Conservation (phyloP, 2,329 filamentous ascomycete genomes). For the Sclerotinia spermophila region DNA sequence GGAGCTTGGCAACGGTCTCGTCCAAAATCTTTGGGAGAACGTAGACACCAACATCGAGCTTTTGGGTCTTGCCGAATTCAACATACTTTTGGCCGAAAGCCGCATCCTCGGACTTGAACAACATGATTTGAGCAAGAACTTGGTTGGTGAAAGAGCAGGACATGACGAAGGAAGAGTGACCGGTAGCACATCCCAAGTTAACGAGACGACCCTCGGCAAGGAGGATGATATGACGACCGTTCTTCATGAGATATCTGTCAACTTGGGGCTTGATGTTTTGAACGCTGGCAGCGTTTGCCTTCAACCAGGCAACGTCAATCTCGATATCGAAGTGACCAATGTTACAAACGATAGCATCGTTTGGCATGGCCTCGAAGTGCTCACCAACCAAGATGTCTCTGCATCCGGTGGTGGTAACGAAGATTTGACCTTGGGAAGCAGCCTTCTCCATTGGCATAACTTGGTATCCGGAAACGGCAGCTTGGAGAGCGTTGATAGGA, state of each 20-base stretch:
- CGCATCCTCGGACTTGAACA: slow-evolving; percentile 89
- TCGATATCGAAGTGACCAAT: slow-evolving; percentile 99
- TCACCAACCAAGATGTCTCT: slow-evolving; percentile 89
- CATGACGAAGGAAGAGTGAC: slow-evolving; percentile 99
- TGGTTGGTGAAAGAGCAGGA: slow-evolving; percentile 99
- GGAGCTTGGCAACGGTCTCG: slow-evolving; percentile 94
- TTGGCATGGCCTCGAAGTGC: slow-evolving; percentile 94
- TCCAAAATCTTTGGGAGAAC: slow-evolving; percentile 98
- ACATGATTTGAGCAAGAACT: slow-evolving; percentile 97
- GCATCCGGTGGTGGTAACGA: slow-evolving; percentile 98
- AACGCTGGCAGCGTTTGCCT: slow-evolving; percentile 88
- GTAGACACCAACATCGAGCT: slow-evolving; percentile 90
- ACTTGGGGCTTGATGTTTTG: slow-evolving; percentile 99
- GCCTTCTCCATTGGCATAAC: slow-evolving; percentile 98
- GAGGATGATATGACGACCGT: slow-evolving; percentile 94
- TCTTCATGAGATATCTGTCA: slow-evolving; percentile 93
- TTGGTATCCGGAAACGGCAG: slow-evolving; percentile 94
- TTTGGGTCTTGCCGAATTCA: slow-evolving; percentile 89
- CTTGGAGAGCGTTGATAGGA: slow-evolving; percentile 99
- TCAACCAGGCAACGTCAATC: slow-evolving; percentile 99
- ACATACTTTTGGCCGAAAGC: slow-evolving; percentile 90
- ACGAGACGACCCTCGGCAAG: slow-evolving; percentile 97
- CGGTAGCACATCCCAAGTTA: slow-evolving; percentile 98
- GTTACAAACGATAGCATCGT: slow-evolving; percentile 99
- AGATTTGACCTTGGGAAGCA: slow-evolving; percentile 85